Evolutionary conservation across 306 rosid species (phyloP), one percentile per base, ranked within the genome.

Genomic region (Gastrolobium villosum): DNA sequence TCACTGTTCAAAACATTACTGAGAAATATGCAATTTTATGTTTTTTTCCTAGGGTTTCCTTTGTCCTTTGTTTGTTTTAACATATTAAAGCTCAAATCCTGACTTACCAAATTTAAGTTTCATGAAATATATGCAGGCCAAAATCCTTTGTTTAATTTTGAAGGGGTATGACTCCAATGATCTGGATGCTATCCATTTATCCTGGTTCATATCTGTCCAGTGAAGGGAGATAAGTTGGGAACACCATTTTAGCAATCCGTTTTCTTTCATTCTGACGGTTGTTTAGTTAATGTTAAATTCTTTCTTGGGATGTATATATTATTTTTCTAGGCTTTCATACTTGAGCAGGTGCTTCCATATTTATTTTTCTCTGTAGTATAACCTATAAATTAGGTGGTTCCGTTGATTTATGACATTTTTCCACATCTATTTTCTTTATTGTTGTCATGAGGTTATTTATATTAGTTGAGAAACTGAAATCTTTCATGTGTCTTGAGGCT

Each of bases 91-190:
- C 54, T 72, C 32, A 55, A 64, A 28, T 43, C 32, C 41, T 64
- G 39, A 61, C 65, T 68, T 28, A 37, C 62, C 52, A 39, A 30
- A 28, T 49, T 65, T 45, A 5, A 11, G 15, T 80, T 71, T 59
- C 32, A 66, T 66, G 61, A 55, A 59, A 68, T 73, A 75, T 52
- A 70, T 91, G 89, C 94, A 84, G 94, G 90, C 53, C 89, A 84
- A 79, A 86, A 76, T 72, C 80, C 84, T 20, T 66, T 87, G 11
- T 86, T 87, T 67, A 84, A 82, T 75, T 76, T 82, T 72, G 85
- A 81, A 37, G 85, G 84, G 82, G 82, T 76, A 83, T 83, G 87
- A 68, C 70, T 74, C 62, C 46, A 35, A 73, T 61, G 79, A 56
- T 62, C 63, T 54, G 74, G 75, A 66, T 5, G 31, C 5, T 30